phyloP scores from a whole-genome alignment of 331 rosid species.

The Telfairia occidentalis region DNA sequence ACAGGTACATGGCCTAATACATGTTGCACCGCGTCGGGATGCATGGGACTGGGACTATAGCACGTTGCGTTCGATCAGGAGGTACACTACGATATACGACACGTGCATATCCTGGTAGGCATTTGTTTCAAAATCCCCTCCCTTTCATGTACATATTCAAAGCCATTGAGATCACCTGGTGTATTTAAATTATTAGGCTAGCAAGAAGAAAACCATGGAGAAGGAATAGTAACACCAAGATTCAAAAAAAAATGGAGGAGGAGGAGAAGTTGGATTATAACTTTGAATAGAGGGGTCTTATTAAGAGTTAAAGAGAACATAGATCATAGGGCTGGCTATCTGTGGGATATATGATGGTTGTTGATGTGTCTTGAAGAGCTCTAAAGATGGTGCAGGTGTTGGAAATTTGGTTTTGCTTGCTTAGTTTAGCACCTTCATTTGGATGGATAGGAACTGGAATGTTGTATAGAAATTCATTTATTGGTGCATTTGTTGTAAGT shows the following conservation, averaged over 20 bases:
- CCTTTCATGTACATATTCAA: slow-evolving; percentile 1
- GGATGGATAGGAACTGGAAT: not conserved
- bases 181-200: not conserved
- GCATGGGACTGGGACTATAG: not conserved
- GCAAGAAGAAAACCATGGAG: not conserved
- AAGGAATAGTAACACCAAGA: not conserved
- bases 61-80: not conserved
- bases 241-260: not conserved
- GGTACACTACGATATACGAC: not conserved
- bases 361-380: not conserved
- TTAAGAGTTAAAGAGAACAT: not conserved
- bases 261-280: not conserved
- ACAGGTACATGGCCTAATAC: not conserved
- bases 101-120: not conserved
- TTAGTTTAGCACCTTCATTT: not conserved
- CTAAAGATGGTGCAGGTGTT: not conserved
- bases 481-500: slow-evolving; percentile 4
- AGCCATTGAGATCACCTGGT: not conserved
- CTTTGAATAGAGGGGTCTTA: not conserved
- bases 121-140: not conserved
- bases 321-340: not conserved
- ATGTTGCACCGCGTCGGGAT: not conserved
- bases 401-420: not conserved
- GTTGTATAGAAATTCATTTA: slow-evolving; percentile 17
- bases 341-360: not conserved